phyloP scores from a whole-genome alignment of 305 asterid species.

The Solanum aculeatissimum region DNA sequence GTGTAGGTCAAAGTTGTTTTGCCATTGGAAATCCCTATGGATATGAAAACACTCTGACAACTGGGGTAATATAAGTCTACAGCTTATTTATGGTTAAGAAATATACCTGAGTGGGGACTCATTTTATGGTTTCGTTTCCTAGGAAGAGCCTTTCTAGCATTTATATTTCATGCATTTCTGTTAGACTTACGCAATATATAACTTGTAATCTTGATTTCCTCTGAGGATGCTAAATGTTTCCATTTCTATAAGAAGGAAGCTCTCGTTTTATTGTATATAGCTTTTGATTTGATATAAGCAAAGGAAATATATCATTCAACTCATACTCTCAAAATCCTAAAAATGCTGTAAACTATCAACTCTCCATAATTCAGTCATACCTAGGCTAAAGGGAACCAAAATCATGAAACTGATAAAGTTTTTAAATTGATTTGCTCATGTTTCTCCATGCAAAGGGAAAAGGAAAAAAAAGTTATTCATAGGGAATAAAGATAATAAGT shows the following conservation, averaged over 20 bases:
- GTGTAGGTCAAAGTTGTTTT: slow-evolving; percentile 83
- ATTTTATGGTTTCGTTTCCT: not conserved
- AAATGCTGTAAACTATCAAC: not conserved
- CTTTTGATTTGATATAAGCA: not conserved
- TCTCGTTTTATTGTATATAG: not conserved
- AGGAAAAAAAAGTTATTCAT: not conserved
- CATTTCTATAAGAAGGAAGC: not conserved
- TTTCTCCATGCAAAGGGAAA: not conserved
- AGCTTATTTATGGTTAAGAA: not conserved
- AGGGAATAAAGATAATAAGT: not conserved
- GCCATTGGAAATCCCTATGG: slow-evolving; percentile 93
- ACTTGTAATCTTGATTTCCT: not conserved
- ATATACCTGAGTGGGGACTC: not conserved
- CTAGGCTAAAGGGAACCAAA: not conserved
- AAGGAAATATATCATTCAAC: not conserved
- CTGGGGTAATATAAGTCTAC: slow-evolving; percentile 47
- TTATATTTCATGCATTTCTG: not conserved
- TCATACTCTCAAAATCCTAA: not conserved
- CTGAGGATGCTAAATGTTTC: not conserved
- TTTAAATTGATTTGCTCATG: not conserved
- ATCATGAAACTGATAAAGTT: not conserved
- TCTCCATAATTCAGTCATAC: not conserved
- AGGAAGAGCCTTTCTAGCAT: not conserved
- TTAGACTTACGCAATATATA: not conserved
- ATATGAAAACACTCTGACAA: slow-evolving; percentile 74